These are phyloP conservation scores for Coemansia sp. DNA, from an alignment of 192 early-diverging fungal genomes.

Conservation along the genomic window DNA sequence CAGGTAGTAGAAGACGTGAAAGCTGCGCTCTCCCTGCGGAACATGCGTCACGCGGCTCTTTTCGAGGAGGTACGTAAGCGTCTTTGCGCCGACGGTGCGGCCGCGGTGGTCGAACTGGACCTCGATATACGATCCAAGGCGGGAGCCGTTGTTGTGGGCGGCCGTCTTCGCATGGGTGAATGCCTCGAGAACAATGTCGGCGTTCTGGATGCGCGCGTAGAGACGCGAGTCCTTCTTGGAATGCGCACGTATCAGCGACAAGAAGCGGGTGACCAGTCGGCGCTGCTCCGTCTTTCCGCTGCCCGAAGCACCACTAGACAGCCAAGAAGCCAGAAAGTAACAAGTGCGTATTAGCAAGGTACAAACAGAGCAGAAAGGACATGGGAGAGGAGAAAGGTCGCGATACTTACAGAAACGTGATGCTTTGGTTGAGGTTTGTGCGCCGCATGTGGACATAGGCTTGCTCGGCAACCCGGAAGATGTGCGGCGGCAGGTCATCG, in stretches of 20 bases:
- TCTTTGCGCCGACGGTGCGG: conserved; percentile 80
- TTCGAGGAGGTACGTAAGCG: conserved; percentile 86
- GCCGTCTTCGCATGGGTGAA: conserved; percentile 84
- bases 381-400: too few species aligned
- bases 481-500: conserved; percentile 65
- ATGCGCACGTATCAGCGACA: conserved; percentile 66
- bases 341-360: neutral
- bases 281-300: conserved; percentile 85
- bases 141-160: conserved; percentile 77
- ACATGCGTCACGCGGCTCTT: conserved; percentile 75
- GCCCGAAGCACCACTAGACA: conserved; percentile 78
- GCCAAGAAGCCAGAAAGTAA: neutral
- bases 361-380: too few species aligned
- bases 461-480: conserved; percentile 80
- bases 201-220: conserved; percentile 65
- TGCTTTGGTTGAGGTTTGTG: conserved; percentile 81
- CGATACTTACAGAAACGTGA: conserved; percentile 76
- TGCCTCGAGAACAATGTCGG: conserved; percentile 76
- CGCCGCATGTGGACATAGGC: conserved; percentile 88
- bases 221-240: conserved; percentile 71
- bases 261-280: conserved; percentile 61
- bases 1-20: conserved; percentile 96
- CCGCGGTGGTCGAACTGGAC: conserved; percentile 89
- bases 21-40: conserved; percentile 73
- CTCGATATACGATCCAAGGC: conserved; percentile 80